Base-by-base conservation (phyloP, 1,284 basidiomycete genomes). In the Trichosporon faecale region DNA sequence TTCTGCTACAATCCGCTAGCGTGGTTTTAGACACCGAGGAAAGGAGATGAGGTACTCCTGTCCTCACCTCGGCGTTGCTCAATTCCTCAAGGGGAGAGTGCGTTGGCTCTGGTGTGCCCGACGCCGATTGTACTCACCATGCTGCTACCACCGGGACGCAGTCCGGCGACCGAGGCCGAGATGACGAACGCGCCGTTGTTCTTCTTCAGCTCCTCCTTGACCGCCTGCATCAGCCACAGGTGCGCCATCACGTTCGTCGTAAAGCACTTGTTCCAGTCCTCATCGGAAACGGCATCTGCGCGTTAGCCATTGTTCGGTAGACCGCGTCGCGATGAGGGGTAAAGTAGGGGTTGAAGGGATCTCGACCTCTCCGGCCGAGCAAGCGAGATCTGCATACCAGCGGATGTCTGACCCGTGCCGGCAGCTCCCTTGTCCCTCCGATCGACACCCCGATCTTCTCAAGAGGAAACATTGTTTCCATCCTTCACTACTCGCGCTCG, bases 151-250 rank as follows among this genome's bases (percentile, higher is more conserved):
- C 68, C 57, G 0, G 75, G 73, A n/a, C 61, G 63, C 12, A 76
- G 60, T 5, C 75, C 75, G 2, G 75, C 74, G 8, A 70, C 69
- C 12, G 64, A 67, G 0, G 75, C 71, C 16, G 71, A 73, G 65
- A 75, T 74, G 57, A 75, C 60, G 46, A 75, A 75, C 3, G 65
- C 49, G 37, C 74, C 75, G 60, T 70, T 49, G 69, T 75, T 72
- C 25, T 57, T 64, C 61, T 68, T 68, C 21, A 76, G 72, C 68
- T 76, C 69, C 37, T 68, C 49, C 69, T 72, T 44, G 14, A 65
- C 68, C 12, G 70, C 75, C 68, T 76, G 75, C 70, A 73, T 73
- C 14, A 75, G 67, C 74, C 74, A 75, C 7, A 76, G 71, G 61
- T 76, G 75, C 27, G 72, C 67, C 66, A 74, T 68, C 37, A 76